Evolutionary conservation across 2,329 filamentous ascomycete genomes (phyloP), one percentile per base, ranked within the genome.

Genomic region (Laburnicola sp.): DNA sequence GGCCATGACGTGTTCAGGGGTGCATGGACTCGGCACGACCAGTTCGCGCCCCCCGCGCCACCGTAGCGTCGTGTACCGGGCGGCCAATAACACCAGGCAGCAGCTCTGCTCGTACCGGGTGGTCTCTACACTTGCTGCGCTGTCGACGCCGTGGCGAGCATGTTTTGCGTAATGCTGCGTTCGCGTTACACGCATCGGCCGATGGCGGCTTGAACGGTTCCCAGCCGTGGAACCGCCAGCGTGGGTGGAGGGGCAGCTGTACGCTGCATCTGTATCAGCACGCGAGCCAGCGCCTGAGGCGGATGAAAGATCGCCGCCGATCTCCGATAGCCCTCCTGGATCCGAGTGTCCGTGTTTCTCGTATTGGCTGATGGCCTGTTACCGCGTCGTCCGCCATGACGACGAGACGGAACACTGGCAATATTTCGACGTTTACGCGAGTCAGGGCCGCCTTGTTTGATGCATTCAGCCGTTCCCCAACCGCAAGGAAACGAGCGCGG

Each of bases 361-460:
- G 53, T 57, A 48, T 16, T 62, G 63, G 60, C 59, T 64, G 66
- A 69, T 66, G 65, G 65, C 68, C 62, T 69, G 68, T 60, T 62
- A 64, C 59, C 44, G 57, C 48, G 43, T 16, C 16, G 16, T 52
- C 52, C 43, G 50, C 49, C 58, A 60, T 62, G 58, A 65, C 57
- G 60, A 55, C 50, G 51, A 47, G 50, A 56, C 46, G 45, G 47
- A 32, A 22, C 22, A 28, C 36, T 11, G 35, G 9, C 35, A 9
- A 38, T 21, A 8, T 21, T 28, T 30, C 38, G 11, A 40, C 38
- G 25, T 2, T 25, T 16, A 11, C 6, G n/a, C 37, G 23, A 21
- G 28, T 40, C 37, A 28, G 37, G 23, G 3, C 37, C 2, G 10
- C 32, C 7, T n/a, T 35, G 32, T 10, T 10, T 35, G 7, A 10